phyloP scores from a whole-genome alignment of 176 grass and related monocot species.

The Oryza brachyantha region DNA sequence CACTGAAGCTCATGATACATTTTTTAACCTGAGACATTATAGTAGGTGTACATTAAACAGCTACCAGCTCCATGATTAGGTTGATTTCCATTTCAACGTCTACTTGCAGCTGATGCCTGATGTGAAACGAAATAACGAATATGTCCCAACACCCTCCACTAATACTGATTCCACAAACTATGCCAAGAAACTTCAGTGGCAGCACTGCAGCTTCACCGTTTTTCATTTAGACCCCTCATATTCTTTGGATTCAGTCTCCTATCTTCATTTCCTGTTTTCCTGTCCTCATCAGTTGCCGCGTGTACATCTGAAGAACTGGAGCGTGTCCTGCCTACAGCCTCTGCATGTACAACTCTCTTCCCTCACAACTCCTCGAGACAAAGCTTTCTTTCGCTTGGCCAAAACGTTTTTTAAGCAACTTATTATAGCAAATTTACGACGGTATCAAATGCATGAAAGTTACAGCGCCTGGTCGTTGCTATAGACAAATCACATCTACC shows the following conservation, averaged over 20 bases:
- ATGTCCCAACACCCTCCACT: neutral
- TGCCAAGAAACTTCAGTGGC: neutral
- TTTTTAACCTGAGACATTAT: neutral
- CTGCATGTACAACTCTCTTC: neutral
- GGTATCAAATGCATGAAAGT: neutral
- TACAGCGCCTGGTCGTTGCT: neutral
- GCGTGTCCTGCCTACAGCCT: neutral
- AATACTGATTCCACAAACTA: neutral
- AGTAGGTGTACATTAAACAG: neutral
- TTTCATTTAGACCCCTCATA: neutral
- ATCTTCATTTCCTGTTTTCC: neutral
- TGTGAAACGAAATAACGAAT: neutral
- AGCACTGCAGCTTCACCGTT: neutral
- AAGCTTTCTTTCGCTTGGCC: neutral
- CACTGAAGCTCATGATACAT: neutral
- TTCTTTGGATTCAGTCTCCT: neutral
- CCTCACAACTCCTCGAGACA: neutral
- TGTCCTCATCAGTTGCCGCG: neutral
- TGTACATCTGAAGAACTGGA: slow-evolving; percentile 3
- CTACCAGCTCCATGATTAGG: neutral
- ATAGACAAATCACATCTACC: neutral
- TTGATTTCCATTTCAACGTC: slow-evolving; percentile 25
- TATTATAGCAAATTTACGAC: neutral
- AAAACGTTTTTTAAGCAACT: neutral
- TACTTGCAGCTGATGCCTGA: neutral